Evolutionary conservation across 257 asterid genomes (phyloP), one percentile per base, ranked within the genome.

Genomic region (Solanum ahanhuiri): DNA sequence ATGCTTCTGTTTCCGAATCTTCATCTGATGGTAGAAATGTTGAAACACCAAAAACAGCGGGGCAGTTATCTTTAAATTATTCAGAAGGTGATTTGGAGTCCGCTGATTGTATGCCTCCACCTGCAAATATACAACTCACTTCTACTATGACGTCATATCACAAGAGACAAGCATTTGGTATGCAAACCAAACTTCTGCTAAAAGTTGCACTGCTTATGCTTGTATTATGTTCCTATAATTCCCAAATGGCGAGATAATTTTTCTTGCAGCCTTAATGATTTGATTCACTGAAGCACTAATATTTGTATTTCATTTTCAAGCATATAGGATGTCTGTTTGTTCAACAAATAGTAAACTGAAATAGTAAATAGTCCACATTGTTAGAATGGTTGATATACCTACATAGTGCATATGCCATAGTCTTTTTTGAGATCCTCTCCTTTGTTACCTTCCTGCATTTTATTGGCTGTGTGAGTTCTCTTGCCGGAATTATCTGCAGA

Each of bases 161-260:
- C 89, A 94, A 89, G 92, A 94, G 98, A 86, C 96, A 95, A 86
- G 98, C 98, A 83, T 94, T 95, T 85, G 98, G 98, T 95, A 91
- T 43, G 97, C 30, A 17, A 81, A 28, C 67, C 66, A 79, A 79
- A 79, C 41, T 79, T 79, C 39, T 79, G 66, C 82, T 77, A 34
- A 77, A 76, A 41, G 34, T 75, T 77, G 41, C 58, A 28, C 41
- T 79, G 39, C 66, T 25, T 79, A 45, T 79, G 41, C 84, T 79
- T 45, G 25, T 45, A 28, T 79, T 79, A 45, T 79, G 9, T 79
- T 79, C 83, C 37, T 45, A 45, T 45, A 25, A 45, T 43, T 48
- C 66, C 66, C 28, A 45, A 25, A 15, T 43, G 25, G 39, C 23
- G 11, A 45, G 66, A 17, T 20, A 79, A 79, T 2, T 45, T 45